Evolutionary conservation across 2,329 filamentous ascomycete species (phyloP), one percentile per base, ranked within the genome.

Genomic region (Metarhizium rileyi): DNA sequence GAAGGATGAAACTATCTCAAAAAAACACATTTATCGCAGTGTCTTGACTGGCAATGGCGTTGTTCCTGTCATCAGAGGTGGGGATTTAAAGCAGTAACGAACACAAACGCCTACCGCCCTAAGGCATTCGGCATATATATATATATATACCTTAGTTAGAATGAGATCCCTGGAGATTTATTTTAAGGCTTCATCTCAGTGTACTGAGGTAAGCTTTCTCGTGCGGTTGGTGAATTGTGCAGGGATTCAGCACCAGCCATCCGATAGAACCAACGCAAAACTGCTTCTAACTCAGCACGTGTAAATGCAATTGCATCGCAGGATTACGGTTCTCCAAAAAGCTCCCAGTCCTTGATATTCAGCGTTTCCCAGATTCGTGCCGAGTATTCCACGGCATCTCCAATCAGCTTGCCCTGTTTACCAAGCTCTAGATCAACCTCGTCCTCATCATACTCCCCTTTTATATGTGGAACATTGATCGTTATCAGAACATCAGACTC

Each of bases 381-480:
- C 3, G 80, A 80, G 61, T 85, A 81, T 63, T 87, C 84, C 35
- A 84, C 77, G 5, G 77, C 78, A 58, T 84, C 76, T 47, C 83
- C 84, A 59, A 87, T 83, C 55, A 87, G 69, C 65, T 80, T 76
- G 4, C 83, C 86, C 60, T 78, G 76, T 62, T 78, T 82, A 16
- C 82, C 82, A 50, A 81, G 67, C 61, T 81, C 75, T 50, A 83
- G 68, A 61, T 87, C 80, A 16, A 91, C 80, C 28, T 88, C 83
- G 8, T 84, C 83, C 65, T 83, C 79, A 58, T 83, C 74, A 63
- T 89, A 89, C 64, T 86, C 80, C 54, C 84, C 83, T 57, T 80
- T 76, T 57, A 89, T 84, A 62, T 93, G 85, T 26, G 90, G 91
- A 44, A 95, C 86, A 67, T 95, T 96, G 62, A 95, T 80, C 38